phyloP scores from a whole-genome alignment of 2,329 filamentous ascomycete genomes.

The Fusarium continuum region DNA sequence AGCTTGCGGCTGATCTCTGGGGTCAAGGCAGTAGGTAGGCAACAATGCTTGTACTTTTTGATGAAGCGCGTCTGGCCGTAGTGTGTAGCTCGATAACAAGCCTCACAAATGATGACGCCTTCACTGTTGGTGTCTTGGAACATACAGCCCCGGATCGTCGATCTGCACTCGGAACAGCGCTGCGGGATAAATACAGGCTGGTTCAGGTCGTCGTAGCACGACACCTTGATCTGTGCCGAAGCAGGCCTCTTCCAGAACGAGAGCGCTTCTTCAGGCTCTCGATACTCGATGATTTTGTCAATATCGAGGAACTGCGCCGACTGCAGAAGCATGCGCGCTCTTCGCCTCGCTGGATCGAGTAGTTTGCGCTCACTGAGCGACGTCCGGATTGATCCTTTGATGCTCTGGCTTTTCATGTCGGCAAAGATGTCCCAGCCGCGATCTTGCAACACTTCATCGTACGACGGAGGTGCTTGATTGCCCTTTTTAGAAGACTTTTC shows the following conservation, averaged over 20 bases:
- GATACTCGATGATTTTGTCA: constrained; percentile 51
- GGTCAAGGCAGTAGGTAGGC: constrained; percentile 41
- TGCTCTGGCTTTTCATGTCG: constrained; percentile 35
- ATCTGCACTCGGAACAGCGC: constrained; percentile 29
- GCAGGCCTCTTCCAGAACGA: constrained; percentile 41
- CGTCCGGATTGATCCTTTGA: constrained; percentile 7
- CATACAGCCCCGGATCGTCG: constrained; percentile 38
- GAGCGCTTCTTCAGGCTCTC: constrained; percentile 35
- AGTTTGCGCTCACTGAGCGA: constrained; percentile 8
- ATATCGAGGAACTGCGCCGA: constrained; percentile 50
- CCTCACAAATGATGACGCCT: constrained; percentile 43
- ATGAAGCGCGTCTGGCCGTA: constrained; percentile 41
- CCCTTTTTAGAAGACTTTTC: background rate
- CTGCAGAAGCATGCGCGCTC: constrained; percentile 47
- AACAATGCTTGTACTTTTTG: constrained; percentile 50
- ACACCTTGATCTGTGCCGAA: constrained; percentile 37
- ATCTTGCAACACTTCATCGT: constrained; percentile 33
- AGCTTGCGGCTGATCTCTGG: constrained; percentile 38
- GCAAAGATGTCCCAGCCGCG: constrained; percentile 39
- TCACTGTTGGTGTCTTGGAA: constrained; percentile 31
- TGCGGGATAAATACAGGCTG: constrained; percentile 34
- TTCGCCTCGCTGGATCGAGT: constrained; percentile 16
- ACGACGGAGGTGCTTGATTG: constrained; percentile 23
- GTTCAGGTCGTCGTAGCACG: constrained; percentile 9
- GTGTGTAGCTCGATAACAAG: constrained; percentile 46